Evolutionary conservation across 768 basidiomycete species (phyloP).

Genomic region (Leccinum uliginosum): DNA sequence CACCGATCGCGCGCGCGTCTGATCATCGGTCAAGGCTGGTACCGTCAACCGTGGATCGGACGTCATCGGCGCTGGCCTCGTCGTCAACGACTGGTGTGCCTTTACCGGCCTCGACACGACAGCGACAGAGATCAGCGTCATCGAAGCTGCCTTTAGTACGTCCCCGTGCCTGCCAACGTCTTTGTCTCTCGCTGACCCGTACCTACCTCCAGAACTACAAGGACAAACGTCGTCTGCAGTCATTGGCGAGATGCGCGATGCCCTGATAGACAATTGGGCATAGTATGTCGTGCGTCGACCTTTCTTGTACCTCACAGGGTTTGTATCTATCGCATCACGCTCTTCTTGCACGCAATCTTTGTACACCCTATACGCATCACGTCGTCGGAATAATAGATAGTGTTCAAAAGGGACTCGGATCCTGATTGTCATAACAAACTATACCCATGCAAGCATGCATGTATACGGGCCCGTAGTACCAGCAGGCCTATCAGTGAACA

Average conservation of each 20-base stretch:
- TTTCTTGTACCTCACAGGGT: conserved; percentile 4
- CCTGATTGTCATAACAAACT: conserved; percentile 40
- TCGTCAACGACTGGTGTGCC: conserved; percentile 99
- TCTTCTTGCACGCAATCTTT: conserved; percentile 15
- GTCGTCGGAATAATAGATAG: conserved; percentile 12
- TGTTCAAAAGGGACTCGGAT: conserved; percentile 2
- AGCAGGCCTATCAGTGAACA: too few species aligned
- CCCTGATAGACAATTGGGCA: conserved; percentile 91
- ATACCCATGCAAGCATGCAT: too few species aligned
- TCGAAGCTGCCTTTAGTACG: conserved; percentile 96
- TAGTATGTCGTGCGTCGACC: conserved; percentile 32
- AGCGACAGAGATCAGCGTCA: conserved; percentile 98
- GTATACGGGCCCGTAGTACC: too few species aligned
- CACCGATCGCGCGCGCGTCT: not conserved
- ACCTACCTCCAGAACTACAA: conserved; percentile 63
- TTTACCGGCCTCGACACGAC: conserved; percentile 99
- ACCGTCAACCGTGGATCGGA: conserved; percentile 99
- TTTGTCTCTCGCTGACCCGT: conserved; percentile 7
- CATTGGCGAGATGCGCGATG: conserved; percentile 89
- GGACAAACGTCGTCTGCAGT: conserved; percentile 78
- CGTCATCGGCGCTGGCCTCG: conserved; percentile 93
- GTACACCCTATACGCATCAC: conserved; percentile 16
- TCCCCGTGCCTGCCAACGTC: conserved; percentile 15
- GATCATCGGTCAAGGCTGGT: conserved; percentile 62
- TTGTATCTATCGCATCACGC: not conserved